Base-by-base conservation (phyloP, 2,329 filamentous ascomycete species). In the Tolypocladium nubicola region DNA sequence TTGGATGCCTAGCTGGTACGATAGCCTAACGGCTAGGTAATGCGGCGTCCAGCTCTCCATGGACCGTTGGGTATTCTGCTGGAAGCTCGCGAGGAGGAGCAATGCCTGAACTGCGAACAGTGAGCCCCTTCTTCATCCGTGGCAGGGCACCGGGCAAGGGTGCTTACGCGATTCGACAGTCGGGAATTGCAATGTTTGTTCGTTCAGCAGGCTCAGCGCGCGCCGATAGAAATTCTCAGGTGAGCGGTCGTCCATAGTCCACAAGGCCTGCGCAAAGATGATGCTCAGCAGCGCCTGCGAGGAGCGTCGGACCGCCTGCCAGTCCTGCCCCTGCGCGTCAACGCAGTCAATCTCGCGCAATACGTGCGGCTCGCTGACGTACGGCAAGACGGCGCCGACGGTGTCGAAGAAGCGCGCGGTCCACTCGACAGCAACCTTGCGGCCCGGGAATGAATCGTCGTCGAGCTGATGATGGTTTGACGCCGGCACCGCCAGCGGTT, bases 1-100 rank as follows among this genome's bases (percentile, higher is more conserved):
- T 56, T 72, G 69, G 26, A 72, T 61, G 7, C 70, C 70, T 1
- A 72, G 63, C 53, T 71, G 69, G 52, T 70, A 71, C 0, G 68
- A 61, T 0, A 67, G 61, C 37, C 69, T 68, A 43, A 72, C 69
- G 1, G 65, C 63, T 2, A 70, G 60, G 1, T 66, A 64, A 52
- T 71, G 68, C 1, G 65, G 65, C 4, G 68, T 63, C 58, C 66
- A 64, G 53, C 68, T 71, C 33, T 68, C 66, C 56, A 68, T 67
- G 9, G 69, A 67, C 3, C 68, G 62, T 52, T 70, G 68, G n/a
- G 61, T 70, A 40, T 70, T 71, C 52, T 72, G 70, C 38, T 71
- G 67, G 41, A 67, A 72, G 40, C 62, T 68, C 2, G 65, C 61
- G 2, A 71, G 59, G 1, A 72, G 63, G 6, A 72, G 62, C 23